These are phyloP conservation scores for Aspergillus bridgeri DNA, from an alignment of 495 filamentous ascomycete genomes.

Conservation along the genomic window DNA sequence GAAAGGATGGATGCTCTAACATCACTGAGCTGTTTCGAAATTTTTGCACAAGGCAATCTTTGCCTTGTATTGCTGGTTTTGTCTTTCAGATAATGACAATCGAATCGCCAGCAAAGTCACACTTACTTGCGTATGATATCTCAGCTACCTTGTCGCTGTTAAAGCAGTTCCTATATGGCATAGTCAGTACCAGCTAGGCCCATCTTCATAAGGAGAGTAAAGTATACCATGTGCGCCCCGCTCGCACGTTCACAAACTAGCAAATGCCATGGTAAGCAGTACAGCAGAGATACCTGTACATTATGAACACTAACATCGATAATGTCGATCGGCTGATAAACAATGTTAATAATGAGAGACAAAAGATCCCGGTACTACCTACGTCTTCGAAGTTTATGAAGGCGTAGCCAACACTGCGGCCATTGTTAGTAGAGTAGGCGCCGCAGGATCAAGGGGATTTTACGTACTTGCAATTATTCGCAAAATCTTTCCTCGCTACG, in stretches of 20 bases:
- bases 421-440: conserved; percentile 23
- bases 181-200: conserved; percentile 6
- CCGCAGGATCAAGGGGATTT: not conserved
- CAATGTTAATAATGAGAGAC: conserved; percentile 17
- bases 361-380: conserved; percentile 27
- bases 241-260: conserved; percentile 72
- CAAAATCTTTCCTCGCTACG: conserved; percentile 57
- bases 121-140: conserved; percentile 89
- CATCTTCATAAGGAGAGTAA: not conserved
- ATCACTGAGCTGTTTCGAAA: conserved; percentile 97
- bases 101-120: conserved; percentile 8
- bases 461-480: conserved; percentile 82
- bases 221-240: conserved; percentile 64
- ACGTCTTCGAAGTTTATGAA: conserved; percentile 94
- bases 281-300: not conserved
- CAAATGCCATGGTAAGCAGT: conserved; percentile 21
- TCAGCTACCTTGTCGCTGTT: conserved; percentile 83
- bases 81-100: conserved; percentile 18
- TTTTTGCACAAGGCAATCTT: conserved; percentile 84
- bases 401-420: conserved; percentile 84
- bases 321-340: conserved; percentile 62
- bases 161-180: conserved; percentile 62
- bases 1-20: conserved; percentile 73
- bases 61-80: conserved; percentile 76
- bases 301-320: conserved; percentile 53